Conservation (phyloP, 345 rosid species). For the Eucalyptus regnans region DNA sequence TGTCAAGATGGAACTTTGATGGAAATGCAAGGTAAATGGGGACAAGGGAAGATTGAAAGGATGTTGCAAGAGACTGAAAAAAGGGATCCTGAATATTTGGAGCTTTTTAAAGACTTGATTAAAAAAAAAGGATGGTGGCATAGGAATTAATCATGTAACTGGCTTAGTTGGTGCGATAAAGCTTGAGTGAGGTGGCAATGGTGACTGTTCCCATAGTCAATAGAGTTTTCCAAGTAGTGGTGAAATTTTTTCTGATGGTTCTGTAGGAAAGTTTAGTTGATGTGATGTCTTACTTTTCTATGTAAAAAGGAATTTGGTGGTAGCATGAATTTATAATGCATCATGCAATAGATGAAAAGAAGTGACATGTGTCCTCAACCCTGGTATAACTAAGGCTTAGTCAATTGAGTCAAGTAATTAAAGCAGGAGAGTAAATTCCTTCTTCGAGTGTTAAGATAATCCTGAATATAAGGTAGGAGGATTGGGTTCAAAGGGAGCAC, state of each 20-base stretch:
- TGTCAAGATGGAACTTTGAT: background rate
- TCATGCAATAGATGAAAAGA: background rate
- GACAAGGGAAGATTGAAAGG: background rate
- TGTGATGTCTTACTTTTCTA: background rate
- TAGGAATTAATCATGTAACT: background rate
- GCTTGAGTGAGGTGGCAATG: background rate
- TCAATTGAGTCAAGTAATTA: background rate
- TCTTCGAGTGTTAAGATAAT: background rate
- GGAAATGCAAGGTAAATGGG: background rate
- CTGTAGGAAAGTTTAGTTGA: background rate
- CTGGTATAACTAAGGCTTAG: background rate
- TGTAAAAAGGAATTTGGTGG: background rate
- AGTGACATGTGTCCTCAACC: background rate
- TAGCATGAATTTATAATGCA: background rate
- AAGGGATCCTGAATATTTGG: background rate
- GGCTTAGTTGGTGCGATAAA: background rate
- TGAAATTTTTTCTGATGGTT: background rate
- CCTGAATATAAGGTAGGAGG: background rate
- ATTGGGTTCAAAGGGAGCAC: background rate
- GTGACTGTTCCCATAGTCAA: background rate
- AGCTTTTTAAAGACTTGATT: background rate
- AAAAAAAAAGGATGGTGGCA: background rate
- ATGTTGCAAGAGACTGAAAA: background rate
- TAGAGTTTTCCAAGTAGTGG: background rate
- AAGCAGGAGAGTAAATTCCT: background rate